Percentiles rank a stretch among this genome's conserved stretches.
phyloP scores from a whole-genome alignment of 2,329 filamentous ascomycete species.

The Fusarium sp. region DNA sequence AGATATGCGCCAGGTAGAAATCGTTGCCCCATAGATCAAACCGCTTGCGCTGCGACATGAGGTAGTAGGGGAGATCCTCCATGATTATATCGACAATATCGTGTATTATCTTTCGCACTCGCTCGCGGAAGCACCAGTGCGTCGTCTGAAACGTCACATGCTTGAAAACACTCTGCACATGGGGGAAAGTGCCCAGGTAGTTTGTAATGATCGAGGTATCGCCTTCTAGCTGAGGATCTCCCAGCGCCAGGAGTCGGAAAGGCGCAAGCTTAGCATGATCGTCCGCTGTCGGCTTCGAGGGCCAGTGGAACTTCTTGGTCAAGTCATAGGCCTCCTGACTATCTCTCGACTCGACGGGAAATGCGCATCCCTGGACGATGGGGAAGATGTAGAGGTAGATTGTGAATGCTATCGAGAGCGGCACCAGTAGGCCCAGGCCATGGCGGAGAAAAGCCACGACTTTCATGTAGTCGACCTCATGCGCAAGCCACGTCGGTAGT shows the following conservation, averaged over 20 bases:
- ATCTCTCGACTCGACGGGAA: slow-evolving; percentile 67
- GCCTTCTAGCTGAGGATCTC: slow-evolving; percentile 93
- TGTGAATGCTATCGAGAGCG: slow-evolving; percentile 75
- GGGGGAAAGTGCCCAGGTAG: slow-evolving; percentile 63
- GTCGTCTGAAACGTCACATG: slow-evolving; percentile 60
- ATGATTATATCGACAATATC: slow-evolving; percentile 70
- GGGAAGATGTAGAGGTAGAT: slow-evolving; percentile 91
- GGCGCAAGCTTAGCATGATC: slow-evolving; percentile 64
- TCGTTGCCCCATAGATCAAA: slow-evolving; percentile 95
- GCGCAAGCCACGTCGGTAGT: slow-evolving; percentile 38
- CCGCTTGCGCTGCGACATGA: slow-evolving; percentile 78
- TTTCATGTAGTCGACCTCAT: slow-evolving; percentile 61
- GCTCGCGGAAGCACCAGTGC: slow-evolving; percentile 60
- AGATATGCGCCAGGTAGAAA: slow-evolving; percentile 93
- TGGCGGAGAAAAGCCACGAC: slow-evolving; percentile 65
- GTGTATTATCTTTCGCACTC: slow-evolving; percentile 64
- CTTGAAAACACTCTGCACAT: slow-evolving; percentile 58
- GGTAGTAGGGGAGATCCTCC: slow-evolving; percentile 74
- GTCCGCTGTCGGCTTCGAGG: slow-evolving; percentile 40
- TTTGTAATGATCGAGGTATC: slow-evolving; percentile 81
- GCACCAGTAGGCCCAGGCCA: slow-evolving; percentile 63
- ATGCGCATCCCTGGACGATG: slow-evolving; percentile 80
- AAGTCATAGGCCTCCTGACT: slow-evolving; percentile 48
- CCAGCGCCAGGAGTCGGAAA: slow-evolving; percentile 87
- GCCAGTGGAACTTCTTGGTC: slow-evolving; percentile 56